A percentile compares a stretch with the other conserved stretches of the same genome.
Evolutionary conservation across 208 protist species (phyloP).

Genomic region (Leishmania lainsoni): DNA sequence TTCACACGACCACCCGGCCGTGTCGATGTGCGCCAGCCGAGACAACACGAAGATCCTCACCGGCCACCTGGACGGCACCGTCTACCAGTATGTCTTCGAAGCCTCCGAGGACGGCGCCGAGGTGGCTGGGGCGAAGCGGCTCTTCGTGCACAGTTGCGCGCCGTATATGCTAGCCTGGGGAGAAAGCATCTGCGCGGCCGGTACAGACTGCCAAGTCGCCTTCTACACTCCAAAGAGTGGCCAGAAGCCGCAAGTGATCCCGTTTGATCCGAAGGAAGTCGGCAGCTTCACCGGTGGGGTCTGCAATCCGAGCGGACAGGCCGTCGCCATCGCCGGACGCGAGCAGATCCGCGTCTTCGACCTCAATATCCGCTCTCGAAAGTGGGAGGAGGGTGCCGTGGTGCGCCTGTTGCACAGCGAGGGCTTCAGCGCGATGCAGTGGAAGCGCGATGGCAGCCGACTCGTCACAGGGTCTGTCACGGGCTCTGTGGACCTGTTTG

Average conservation of each 20-base stretch:
- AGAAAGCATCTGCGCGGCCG: slow-evolving; percentile 91
- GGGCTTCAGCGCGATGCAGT: slow-evolving; percentile 87
- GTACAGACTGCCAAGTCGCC: slow-evolving; percentile 86
- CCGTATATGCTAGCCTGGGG: slow-evolving; percentile 94
- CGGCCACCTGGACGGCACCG: slow-evolving; percentile 93
- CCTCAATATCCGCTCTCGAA: slow-evolving; percentile 85
- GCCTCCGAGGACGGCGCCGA: slow-evolving; percentile 66
- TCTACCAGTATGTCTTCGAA: slow-evolving; percentile 92
- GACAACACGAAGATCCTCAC: slow-evolving; percentile 90
- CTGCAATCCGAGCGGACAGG: slow-evolving; percentile 95
- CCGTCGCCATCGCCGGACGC: slow-evolving; percentile 85
- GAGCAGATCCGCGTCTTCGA: slow-evolving; percentile 94
- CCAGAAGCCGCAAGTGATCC: slow-evolving; percentile 84
- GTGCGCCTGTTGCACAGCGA: slow-evolving; percentile 92
- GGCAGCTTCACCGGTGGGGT: slow-evolving; percentile 91
- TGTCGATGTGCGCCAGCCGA: slow-evolving; percentile 73
- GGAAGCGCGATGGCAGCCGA: slow-evolving; percentile 95
- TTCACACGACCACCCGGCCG: slow-evolving; percentile 88
- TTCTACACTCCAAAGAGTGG: slow-evolving; percentile 94
- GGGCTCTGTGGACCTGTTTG: slow-evolving; percentile 96
- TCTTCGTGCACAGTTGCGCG: slow-evolving; percentile 86
- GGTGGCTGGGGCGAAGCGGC: slow-evolving; percentile 70
- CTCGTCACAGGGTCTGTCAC: slow-evolving; percentile 91
- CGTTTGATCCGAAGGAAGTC: slow-evolving; percentile 85
- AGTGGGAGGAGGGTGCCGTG: slow-evolving; percentile 93